These are phyloP conservation scores for Malassezia cuniculi DNA, from an alignment of 1,284 basidiomycete species.

Conservation along the genomic window DNA sequence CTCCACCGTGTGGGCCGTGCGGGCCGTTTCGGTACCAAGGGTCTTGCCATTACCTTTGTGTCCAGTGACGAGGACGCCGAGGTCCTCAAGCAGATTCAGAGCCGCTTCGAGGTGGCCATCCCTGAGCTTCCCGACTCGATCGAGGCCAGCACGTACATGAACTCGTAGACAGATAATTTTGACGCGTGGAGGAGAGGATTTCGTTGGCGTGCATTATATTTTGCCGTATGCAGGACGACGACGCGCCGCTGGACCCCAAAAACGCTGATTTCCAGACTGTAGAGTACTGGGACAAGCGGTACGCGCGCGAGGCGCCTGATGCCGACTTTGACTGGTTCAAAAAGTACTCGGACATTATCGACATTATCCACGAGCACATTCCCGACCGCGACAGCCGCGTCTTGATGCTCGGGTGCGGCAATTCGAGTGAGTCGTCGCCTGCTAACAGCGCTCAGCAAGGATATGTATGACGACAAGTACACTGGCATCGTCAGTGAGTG, in stretches of 20 bases:
- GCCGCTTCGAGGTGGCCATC: constrained; percentile 81
- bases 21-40: constrained; percentile 97
- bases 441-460: constrained; percentile 19
- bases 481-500: constrained; percentile 22
- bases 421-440: constrained; percentile 18
- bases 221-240: not conserved
- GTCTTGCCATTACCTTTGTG: constrained; percentile 96
- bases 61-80: constrained; percentile 80
- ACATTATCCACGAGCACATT: constrained; percentile 25
- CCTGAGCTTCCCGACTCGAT: constrained; percentile 84
- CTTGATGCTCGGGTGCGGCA: constrained; percentile 41
- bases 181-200: too few relatives aligned
- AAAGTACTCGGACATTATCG: constrained; percentile 18
- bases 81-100: constrained; percentile 81
- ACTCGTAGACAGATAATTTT: constrained; percentile 16
- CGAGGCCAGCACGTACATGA: constrained; percentile 54
- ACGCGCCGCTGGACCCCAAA: constrained; percentile 9
- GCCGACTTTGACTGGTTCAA: constrained; percentile 37
- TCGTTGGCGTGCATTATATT: not conserved
- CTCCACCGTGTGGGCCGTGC: constrained; percentile 97
- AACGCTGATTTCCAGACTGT: constrained; percentile 29
- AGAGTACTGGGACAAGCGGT: constrained; percentile 35
- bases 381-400: constrained; percentile 20
- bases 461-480: constrained; percentile 29
- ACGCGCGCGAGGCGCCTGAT: constrained; percentile 20